A percentile compares a stretch with the other conserved stretches of the same genome.
Evolutionary conservation across 306 rosid genomes (phyloP).

Genomic region (Ochetophila trinervis): DNA sequence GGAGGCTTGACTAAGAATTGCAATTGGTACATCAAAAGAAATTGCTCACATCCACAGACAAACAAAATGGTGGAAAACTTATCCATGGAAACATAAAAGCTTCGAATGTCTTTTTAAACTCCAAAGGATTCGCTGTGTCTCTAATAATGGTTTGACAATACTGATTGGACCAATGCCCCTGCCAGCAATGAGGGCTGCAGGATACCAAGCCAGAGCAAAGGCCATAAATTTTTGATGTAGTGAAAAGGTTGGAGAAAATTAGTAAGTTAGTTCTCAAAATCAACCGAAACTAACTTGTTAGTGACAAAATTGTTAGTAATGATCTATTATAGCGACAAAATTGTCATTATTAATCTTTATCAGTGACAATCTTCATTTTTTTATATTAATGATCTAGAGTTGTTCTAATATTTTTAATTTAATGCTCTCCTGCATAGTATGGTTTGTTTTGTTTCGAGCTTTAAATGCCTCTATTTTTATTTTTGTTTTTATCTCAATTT

Average conservation of each 20-base stretch:
- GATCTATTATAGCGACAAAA: too few species aligned
- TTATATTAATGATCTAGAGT: too few species aligned
- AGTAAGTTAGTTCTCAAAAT: slow-evolving; percentile 39
- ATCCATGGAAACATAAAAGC: slow-evolving; percentile 90
- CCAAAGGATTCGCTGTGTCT: slow-evolving; percentile 68
- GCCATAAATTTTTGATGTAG: slow-evolving; percentile 58
- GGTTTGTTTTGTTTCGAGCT: too few species aligned
- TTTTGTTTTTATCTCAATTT: too few species aligned
- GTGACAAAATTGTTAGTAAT: too few species aligned
- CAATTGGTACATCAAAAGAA: slow-evolving; percentile 81
- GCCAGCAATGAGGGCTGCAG: slow-evolving; percentile 53
- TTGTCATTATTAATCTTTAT: too few species aligned
- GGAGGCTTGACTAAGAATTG: slow-evolving; percentile 71
- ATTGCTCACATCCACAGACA: slow-evolving; percentile 68
- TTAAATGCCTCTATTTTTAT: too few species aligned
- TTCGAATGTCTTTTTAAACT: slow-evolving; percentile 74
- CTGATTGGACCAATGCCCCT: slow-evolving; percentile 53
- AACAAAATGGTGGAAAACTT: slow-evolving; percentile 65
- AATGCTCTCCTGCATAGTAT: too few species aligned
- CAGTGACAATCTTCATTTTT: too few species aligned
- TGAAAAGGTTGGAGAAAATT: slow-evolving; percentile 61
- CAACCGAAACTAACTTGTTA: too few species aligned
- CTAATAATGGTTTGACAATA: slow-evolving; percentile 60
- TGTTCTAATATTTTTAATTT: too few species aligned
- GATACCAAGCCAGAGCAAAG: slow-evolving; percentile 83